Base-by-base conservation (phyloP, 1,284 basidiomycete species). In the Papiliotrema terrestris region DNA sequence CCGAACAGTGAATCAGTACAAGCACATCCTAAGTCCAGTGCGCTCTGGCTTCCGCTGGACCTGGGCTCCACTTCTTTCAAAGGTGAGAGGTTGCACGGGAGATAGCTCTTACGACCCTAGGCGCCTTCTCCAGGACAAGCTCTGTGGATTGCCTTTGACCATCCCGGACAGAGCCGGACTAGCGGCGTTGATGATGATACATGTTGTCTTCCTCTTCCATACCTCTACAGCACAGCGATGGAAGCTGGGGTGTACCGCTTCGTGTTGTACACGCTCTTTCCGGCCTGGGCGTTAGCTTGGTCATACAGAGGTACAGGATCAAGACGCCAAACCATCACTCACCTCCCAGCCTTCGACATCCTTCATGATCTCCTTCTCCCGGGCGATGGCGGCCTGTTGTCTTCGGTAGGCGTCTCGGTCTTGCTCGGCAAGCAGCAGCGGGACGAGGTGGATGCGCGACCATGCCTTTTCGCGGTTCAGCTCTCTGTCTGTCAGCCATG, bases 281-380 rank as follows among this genome's bases (percentile, higher is more conserved):
- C 51, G 36, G 51, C 51, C 51, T 52, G 38, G 5, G n/a, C 15
- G 19, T 43, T 19, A 35, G 25, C 19, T 11, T 19, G 15, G 45
- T 46, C 26, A 32, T 8, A 6, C 15, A 14, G 20, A 5, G 8
- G 8, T 37, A 8, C 17, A 39, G 20, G 23, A 26, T 20, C 39
- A 5, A 35, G 38, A 14, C 9, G 11, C 35, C 22, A 26, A 8
- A 8, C 15, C 9, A 20, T 8, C 9, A 51, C 89, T 74, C 77
- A 93, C 92, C 89, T 91, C 86, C 95, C 95, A 98, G 52, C 85
- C 91, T 52, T 83, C 83, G 39, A 97, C 92, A 69, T 93, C 89
- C 80, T 90, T 91, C 94, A 98, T 98, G 71, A 98, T 91, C 79
- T 86, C 87, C 78, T 83, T 83, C 78, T 98, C 95, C 52, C 92